Base-by-base conservation (phyloP, 2,329 filamentous ascomycete species). In the Pseudopyricularia cyperi region DNA sequence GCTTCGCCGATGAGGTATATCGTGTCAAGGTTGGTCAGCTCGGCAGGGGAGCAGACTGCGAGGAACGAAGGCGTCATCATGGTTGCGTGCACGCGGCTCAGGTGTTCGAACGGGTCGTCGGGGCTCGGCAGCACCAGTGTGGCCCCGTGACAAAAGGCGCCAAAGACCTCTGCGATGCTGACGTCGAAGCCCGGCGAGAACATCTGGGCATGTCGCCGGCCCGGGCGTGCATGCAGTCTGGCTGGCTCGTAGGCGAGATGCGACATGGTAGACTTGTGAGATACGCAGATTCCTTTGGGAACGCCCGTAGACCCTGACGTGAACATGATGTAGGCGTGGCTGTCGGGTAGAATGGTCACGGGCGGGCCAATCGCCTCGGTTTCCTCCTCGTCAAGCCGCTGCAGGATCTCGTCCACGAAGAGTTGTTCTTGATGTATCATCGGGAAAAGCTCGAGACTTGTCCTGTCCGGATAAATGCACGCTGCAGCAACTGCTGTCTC, bases 31-130 rank as follows among this genome's bases (percentile, higher is more conserved):
- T 46, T 24, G 15, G 42, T 6, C 15, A 19, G 19, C 15, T 46
- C 42, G 17, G n/a, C 17, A 6, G 42, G 42, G 17, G 4, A 4
- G 42, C 15, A 24, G 6, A 24, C 19, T 7, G 15, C 11, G 15
- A 46, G 42, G 3, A 46, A 24, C 42, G 52, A 70, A 0, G 71
- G 69, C 1, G 69, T 73, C 1, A 70, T 39, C 2, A 70, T 63
- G 1, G 64, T 59, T 0, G 63, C 54, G 51, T 69, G 58, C 2
- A 58, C 62, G 2, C 28, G 30, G 3, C 48, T 47, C 2, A 72
- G 55, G 32, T 67, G 62, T 0, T 52, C 54, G 34, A 71, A 64
- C 0, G 62, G 59, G 12, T 66, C 56, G 1, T 51, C 46, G 0
- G 15, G 34, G 19, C 59, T 19, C 8, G n/a, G n/a, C 15, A 46